Percentiles rank a stretch among this genome's conserved stretches.
Conservation (phyloP, 1,139 yeast genomes). For the Pichia sp. region DNA sequence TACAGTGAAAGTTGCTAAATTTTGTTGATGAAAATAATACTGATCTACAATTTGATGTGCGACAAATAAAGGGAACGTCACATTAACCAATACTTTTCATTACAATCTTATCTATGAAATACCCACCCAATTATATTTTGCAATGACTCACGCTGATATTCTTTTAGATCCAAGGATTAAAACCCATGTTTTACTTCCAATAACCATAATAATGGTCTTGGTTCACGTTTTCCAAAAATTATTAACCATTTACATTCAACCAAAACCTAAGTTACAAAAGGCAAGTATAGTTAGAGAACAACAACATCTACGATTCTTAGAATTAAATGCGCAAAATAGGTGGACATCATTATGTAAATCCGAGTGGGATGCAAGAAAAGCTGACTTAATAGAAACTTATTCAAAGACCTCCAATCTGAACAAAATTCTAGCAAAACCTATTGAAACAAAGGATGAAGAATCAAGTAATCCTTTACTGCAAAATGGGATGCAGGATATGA, state of each 20-base stretch:
- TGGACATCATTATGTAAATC: conserved; percentile 12
- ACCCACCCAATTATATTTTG: neutral
- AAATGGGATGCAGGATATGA: conserved; percentile 63
- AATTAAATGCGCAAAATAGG: conserved; percentile 4
- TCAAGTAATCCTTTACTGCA: conserved; percentile 57
- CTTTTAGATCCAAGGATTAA: conserved; percentile 75
- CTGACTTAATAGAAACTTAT: conserved; percentile 3
- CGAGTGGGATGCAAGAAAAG: conserved; percentile 12
- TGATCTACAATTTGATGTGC: too few species aligned
- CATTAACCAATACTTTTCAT: too few species aligned
- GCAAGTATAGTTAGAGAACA: conserved; percentile 50
- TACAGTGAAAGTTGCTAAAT: neutral
- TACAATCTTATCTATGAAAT: too few species aligned
- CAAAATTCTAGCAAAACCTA: conserved; percentile 8
- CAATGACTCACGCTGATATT: conserved; percentile 30
- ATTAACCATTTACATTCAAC: conserved; percentile 36
- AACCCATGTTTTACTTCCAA: conserved; percentile 88
- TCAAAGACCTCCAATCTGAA: conserved; percentile 25
- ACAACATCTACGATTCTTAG: conserved; percentile 46
- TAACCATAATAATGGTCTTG: conserved; percentile 80
- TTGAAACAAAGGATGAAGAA: conserved; percentile 5
- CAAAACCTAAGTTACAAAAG: conserved; percentile 46
- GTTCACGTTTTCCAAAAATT: conserved; percentile 75
- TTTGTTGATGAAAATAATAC: too few species aligned
- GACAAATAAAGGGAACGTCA: too few species aligned